A percentile compares a stretch with the other conserved stretches of the same genome.
phyloP scores from a whole-genome alignment of 805 yeast species.

The Candida xyloterini region DNA sequence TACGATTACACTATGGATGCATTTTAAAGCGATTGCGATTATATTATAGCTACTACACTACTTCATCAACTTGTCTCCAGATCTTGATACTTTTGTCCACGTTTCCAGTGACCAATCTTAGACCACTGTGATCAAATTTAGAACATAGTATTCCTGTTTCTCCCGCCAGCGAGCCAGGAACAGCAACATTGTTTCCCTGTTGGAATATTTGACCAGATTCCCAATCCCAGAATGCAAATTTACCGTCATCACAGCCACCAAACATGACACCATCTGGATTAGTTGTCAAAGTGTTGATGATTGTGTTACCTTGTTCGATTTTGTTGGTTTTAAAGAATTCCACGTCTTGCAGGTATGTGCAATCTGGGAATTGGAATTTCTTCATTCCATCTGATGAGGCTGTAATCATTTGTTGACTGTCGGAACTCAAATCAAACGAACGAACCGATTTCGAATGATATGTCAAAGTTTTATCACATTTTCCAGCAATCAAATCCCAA shows the following conservation, averaged over 20 bases:
- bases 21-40: constrained; percentile 35
- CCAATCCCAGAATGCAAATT: constrained; percentile 76
- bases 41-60: constrained; percentile 4
- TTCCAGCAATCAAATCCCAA: constrained; percentile 90
- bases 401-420: constrained; percentile 66
- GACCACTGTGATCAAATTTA: constrained; percentile 74
- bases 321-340: constrained; percentile 44
- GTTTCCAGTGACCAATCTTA: constrained; percentile 80
- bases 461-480: constrained; percentile 66
- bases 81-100: constrained; percentile 84
- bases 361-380: constrained; percentile 82
- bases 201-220: constrained; percentile 64
- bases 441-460: constrained; percentile 84
- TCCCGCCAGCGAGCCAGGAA: constrained; percentile 69
- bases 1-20: constrained; percentile 99
- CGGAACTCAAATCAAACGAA: constrained; percentile 64
- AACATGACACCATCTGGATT: constrained; percentile 63
- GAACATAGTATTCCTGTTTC: constrained; percentile 69
- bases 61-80: constrained; percentile 53
- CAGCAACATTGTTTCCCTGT: constrained; percentile 45
- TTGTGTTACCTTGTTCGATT: constrained; percentile 33
- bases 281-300: constrained; percentile 66
- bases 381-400: constrained; percentile 79
- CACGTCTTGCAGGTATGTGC: constrained; percentile 53
- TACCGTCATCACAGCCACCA: constrained; percentile 84